phyloP scores from a whole-genome alignment of 441 rosid genomes.

The Brassica balearica region DNA sequence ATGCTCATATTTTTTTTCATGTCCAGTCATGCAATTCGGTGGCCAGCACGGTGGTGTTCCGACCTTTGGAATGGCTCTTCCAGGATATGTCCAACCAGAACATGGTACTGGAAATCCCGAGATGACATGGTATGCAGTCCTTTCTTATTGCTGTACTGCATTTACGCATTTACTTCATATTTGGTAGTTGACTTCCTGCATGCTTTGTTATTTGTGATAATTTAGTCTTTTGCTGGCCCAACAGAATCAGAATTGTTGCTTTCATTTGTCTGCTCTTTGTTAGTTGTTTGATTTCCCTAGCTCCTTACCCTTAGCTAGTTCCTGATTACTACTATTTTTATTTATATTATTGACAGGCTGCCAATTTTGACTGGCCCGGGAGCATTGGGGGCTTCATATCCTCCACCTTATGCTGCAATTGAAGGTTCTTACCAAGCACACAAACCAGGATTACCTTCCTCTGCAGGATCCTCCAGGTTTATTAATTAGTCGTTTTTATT shows the following conservation, averaged over 20 bases:
- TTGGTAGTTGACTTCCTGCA: constrained; percentile 23
- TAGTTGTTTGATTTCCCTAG: constrained; percentile 7
- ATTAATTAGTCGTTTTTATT: neutral
- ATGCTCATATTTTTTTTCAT: constrained; percentile 2
- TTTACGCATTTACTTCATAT: neutral
- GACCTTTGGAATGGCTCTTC: constrained; percentile 96
- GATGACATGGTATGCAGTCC: constrained; percentile 83
- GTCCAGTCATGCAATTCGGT: constrained; percentile 59
- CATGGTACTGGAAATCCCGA: constrained; percentile 89
- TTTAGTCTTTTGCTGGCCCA: constrained; percentile 9
- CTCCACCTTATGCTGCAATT: constrained; percentile 76
- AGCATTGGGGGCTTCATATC: constrained; percentile 77
- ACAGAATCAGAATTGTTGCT: neutral
- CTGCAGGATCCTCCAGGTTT: constrained; percentile 71
- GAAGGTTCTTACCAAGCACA: constrained; percentile 77
- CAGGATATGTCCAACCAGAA: constrained; percentile 95
- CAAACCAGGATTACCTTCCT: constrained; percentile 62
- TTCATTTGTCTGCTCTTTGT: neutral
- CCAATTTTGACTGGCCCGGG: constrained; percentile 92
- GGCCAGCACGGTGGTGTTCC: constrained; percentile 98
- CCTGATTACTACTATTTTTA: neutral
- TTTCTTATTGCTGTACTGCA: neutral
- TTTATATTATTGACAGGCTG: constrained; percentile 59
- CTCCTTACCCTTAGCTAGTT: neutral
- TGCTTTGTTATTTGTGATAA: constrained; percentile 10